Percentiles rank a stretch among this genome's conserved stretches.
These are phyloP conservation scores for Colletotrichum sp. DNA, from an alignment of 2,329 filamentous ascomycete genomes.

Conservation along the genomic window DNA sequence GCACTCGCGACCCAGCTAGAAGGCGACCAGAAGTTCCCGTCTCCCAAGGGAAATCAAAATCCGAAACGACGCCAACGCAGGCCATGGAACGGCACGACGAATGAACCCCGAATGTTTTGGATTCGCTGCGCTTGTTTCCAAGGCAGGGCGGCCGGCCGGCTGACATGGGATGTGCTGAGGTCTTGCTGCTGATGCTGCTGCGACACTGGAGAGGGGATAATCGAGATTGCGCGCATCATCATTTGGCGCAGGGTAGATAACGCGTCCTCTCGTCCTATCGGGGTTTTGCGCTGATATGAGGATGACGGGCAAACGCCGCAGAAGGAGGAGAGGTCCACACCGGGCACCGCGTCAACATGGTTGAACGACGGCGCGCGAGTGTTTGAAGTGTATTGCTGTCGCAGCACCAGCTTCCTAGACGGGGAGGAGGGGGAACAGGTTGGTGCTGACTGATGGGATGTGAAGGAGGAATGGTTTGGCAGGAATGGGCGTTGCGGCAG, in stretches of 20 bases:
- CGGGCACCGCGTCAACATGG: not conserved
- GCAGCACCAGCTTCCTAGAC: not conserved
- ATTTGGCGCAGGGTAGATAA: not conserved
- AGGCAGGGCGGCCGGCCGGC: not conserved
- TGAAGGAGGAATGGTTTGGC: not conserved
- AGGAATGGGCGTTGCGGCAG: not conserved
- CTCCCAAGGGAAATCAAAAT: not conserved
- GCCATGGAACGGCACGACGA: not conserved
- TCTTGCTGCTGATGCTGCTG: not conserved
- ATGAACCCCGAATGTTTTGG: not conserved
- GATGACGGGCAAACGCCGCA: not conserved
- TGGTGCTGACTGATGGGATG: not conserved
- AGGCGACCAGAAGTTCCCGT: not conserved
- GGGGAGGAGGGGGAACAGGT: not conserved
- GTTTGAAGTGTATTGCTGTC: not conserved
- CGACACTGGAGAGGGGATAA: not conserved
- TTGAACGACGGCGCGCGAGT: not conserved
- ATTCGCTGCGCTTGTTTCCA: not conserved
- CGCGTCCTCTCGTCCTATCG: not conserved
- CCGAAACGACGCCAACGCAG: not conserved
- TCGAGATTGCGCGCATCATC: slow-evolving; percentile 5
- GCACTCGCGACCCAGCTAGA: not conserved
- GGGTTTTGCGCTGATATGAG: not conserved
- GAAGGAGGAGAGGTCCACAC: not conserved
- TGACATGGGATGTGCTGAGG: not conserved